Base-by-base conservation (phyloP, 345 rosid species). In the Salix purpurea region DNA sequence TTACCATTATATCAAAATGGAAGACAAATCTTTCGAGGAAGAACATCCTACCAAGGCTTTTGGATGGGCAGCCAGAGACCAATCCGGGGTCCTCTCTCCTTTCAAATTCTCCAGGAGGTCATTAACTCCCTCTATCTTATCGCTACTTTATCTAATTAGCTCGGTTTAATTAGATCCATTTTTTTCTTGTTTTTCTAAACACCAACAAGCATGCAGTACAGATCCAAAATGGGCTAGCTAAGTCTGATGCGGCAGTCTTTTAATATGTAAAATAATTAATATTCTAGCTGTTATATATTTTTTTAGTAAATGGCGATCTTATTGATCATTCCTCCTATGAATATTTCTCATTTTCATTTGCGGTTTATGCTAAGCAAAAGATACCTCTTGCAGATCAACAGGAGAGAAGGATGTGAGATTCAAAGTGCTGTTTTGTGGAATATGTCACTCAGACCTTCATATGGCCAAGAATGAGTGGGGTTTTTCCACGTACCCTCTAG, bases 51-150 rank as follows among this genome's bases (percentile, higher is more conserved):
- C 0, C 0, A 2, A 56, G 62, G 62, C 62, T 56, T n/a, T 56
- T 56, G 62, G 62, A 56, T 56, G 28, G 62, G 62, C 62, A 56
- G 62, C 62, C 1, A n/a, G 62, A 56, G 62, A 56, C 28, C 62
- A 3, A 0, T 56, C 62, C 2, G 28, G 62, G 14, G 62, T 56
- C 28, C 62, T 56, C 62, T 56, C 62, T 3, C 62, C 62, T 23
- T 56, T 56, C 14, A n/a, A 9, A n/a, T 56, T 56, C 62, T 56
- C 62, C 10, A 23, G 30, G 30, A 30, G 97, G 62, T 56, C 9
- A 39, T 39, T n/a, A n/a, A n/a, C n/a, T 56, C 28, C 61, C 26
- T 9, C 48, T 44, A 44, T 44, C 48, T 44, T 42, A 3, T 42
- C 12, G 42, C 50, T 11, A 4, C 16, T 44, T 1, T 44, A 12